Base-by-base conservation (phyloP, 345 rosid species). In the Bruguiera gymnorhiza region DNA sequence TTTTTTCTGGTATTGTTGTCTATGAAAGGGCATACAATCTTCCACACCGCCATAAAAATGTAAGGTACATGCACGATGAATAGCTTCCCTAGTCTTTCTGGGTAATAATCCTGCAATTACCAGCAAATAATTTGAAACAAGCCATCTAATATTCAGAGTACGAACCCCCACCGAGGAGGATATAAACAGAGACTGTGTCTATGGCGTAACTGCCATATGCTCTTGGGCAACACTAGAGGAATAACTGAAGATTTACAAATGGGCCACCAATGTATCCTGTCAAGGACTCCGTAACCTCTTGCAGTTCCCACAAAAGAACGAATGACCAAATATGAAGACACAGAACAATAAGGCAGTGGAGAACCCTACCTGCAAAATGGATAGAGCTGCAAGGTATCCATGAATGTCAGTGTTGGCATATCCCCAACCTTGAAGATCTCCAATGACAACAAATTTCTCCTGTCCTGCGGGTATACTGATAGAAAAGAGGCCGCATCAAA, bases 401-500 rank as follows among this genome's bases (percentile, higher is more conserved):
- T 76, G 78, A 26, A 85, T 34, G 69, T 85, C 89, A 55, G 70
- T 65, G 71, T 85, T 85, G 21, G 84, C 80, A 71, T 81, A 85
- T 60, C 89, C 84, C 86, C 86, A 85, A 3, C 84, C 85, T 70
- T 75, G 23, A 60, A 85, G 83, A 62, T 85, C 89, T 53, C 67
- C 86, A 8, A 83, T 85, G 8, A 57, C 80, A 1, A 76, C 50
- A 48, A 83, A 83, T 64, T 83, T 79, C 67, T 85, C 86, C 57
- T 81, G 72, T 46, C 81, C 85, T 31, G 69, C 56, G 11, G 76
- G 73, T 70, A 81, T 51, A 81, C 88, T 84, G 78, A 56, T 27
- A 11, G 59, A 54, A 52, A 21, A 54, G 27, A 54, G 59, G 27
- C 27, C 59, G 9, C 5, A 43, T 43, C 50, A 43, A 43, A 13